Evolutionary conservation across 2,329 filamentous ascomycete species (phyloP), one percentile per base, ranked within the genome.

Genomic region (Paraphaeosphaeria minitans): DNA sequence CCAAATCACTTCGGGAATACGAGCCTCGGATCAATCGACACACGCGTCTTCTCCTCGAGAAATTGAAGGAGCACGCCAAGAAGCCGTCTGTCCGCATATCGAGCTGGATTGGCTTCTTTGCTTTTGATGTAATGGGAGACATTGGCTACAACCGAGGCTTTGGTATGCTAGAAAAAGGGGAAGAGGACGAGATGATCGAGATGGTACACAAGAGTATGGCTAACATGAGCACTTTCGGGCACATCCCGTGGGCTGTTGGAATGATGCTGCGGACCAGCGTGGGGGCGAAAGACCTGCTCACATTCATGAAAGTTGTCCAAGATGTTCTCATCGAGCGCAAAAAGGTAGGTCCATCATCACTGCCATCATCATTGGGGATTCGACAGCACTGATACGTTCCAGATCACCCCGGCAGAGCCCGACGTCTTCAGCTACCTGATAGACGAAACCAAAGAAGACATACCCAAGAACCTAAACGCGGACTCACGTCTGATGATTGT

Each of bases 101-200:
- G 5, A 63, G 69, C 47, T 75, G 73, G 74, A 56, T 71, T 21
- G 73, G 77, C 51, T 81, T 75, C 61, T 75, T 82, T 56, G 75
- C 77, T 52, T 80, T 83, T 57, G 82, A 84, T 59, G 75, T 83
- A 24, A 83, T 84, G 77, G 80, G 79, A 7, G 80, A 82, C 54
- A 65, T 81, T 12, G 75, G 73, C 10, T 79, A 80, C 55, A 79
- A 72, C 21, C 75, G 78, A 55, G 70, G 75, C 43, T 79, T 81
- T 64, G 68, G 69, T 24, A 78, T 79, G 71, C 8, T 74, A 7
- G 61, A 72, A 35, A 71, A 69, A 33, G 72, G 71, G 2, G 55
- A 71, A 50, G 67, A 74, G 53, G 68, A 68, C 24, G 39, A 61
- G 4, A 53, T 71, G 19, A 74, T 75, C 53, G 68, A 66, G 35